Conservation (phyloP, 345 rosid species). For the Pseudoturritis turrita region DNA sequence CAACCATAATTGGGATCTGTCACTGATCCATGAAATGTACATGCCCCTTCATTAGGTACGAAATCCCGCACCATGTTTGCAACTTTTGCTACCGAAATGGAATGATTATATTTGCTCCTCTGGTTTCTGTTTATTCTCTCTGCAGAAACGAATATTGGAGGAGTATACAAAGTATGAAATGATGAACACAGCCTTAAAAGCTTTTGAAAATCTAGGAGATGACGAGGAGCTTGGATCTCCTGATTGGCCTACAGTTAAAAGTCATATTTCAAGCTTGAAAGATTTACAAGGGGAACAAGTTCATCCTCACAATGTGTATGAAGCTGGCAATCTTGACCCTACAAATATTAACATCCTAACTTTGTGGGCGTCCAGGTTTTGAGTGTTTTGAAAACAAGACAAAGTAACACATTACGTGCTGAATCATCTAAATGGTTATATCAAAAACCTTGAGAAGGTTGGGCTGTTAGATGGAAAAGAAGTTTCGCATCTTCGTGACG, state of each 20-base stretch:
- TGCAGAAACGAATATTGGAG: slow-evolving; percentile 71
- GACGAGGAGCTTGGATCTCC: slow-evolving; percentile 96
- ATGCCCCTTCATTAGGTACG: neutral
- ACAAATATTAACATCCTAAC: slow-evolving; percentile 25
- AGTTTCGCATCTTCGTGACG: slow-evolving; percentile 85
- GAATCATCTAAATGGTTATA: slow-evolving; percentile 65
- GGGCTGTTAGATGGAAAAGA: slow-evolving; percentile 86
- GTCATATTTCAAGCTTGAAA: slow-evolving; percentile 59
- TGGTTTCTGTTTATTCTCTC: slow-evolving; percentile 13
- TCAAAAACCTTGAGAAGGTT: slow-evolving; percentile 75
- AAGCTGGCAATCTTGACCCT: slow-evolving; percentile 45
- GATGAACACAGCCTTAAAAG: slow-evolving; percentile 71
- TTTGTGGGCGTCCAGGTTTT: slow-evolving; percentile 48
- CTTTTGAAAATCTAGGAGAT: slow-evolving; percentile 81
- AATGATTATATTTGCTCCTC: neutral
- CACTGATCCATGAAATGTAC: neutral
- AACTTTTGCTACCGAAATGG: neutral
- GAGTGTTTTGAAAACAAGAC: slow-evolving; percentile 87
- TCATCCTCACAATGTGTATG: slow-evolving; percentile 46
- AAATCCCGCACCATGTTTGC: neutral
- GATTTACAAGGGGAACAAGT: slow-evolving; percentile 41
- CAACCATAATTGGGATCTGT: neutral
- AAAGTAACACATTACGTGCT: slow-evolving; percentile 81
- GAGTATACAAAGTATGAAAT: slow-evolving; percentile 83
- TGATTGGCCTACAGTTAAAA: slow-evolving; percentile 76